Conservation (phyloP, 2,329 filamentous ascomycete species). For the Aspergillus sp. region DNA sequence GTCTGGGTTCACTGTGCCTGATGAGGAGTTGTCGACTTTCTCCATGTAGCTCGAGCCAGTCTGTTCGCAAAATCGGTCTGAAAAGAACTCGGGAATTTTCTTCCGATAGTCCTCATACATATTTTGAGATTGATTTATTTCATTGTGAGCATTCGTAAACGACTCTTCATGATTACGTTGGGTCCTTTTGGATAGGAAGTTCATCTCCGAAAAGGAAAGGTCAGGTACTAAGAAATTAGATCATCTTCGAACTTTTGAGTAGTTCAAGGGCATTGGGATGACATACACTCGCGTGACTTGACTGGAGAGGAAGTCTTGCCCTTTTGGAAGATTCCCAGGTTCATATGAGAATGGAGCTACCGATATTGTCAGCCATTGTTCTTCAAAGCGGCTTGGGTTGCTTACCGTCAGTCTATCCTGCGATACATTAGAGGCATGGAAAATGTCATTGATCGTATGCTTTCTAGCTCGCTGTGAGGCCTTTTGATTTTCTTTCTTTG, state of each 20-base stretch:
- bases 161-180: not conserved
- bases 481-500: slow-evolving; percentile 18
- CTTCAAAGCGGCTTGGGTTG: not conserved
- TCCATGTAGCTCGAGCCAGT: too few relatives aligned
- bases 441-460: slow-evolving; percentile 50
- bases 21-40: too few relatives aligned
- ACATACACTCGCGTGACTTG: slow-evolving; percentile 15
- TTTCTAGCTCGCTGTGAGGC: slow-evolving; percentile 17
- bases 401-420: slow-evolving; percentile 51
- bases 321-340: slow-evolving; percentile 31
- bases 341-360: slow-evolving; percentile 19
- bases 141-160: not conserved
- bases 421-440: slow-evolving; percentile 51
- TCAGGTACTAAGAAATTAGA: slow-evolving; percentile 8
- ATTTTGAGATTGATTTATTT: not conserved
- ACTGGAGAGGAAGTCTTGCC: slow-evolving; percentile 30
- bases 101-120: not conserved
- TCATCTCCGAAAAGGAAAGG: slow-evolving; percentile 18
- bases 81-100: not conserved
- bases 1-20: too few relatives aligned
- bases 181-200: slow-evolving; percentile 11
- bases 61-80: not conserved
- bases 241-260: not conserved
- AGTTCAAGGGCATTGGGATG: not conserved
- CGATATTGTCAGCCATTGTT: not conserved